Evolutionary conservation across 1,139 yeast species (phyloP).

Genomic region (Candida buenavistaensis): DNA sequence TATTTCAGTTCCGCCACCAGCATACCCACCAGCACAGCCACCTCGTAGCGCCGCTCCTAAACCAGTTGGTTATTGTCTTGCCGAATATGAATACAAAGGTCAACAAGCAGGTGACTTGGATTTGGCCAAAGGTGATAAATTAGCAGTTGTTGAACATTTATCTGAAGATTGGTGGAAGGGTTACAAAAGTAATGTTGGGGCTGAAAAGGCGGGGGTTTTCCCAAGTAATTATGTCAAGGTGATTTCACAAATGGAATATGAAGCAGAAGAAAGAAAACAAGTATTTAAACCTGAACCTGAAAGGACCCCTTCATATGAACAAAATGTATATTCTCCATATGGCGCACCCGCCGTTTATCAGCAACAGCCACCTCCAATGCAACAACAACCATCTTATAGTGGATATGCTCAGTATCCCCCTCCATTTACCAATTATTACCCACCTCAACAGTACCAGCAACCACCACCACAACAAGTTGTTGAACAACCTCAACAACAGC

Average conservation of each 20-base stretch:
- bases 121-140: slow-evolving; percentile 63
- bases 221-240: slow-evolving; percentile 81
- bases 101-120: slow-evolving; percentile 74
- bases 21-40: slow-evolving; percentile 19
- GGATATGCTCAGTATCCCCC: slow-evolving; percentile 55
- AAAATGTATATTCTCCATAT: slow-evolving; percentile 8
- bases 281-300: slow-evolving; percentile 12
- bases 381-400: slow-evolving; percentile 36
- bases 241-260: slow-evolving; percentile 38
- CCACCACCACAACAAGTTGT: slow-evolving; percentile 20
- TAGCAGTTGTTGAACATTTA: slow-evolving; percentile 69
- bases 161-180: slow-evolving; percentile 96
- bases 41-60: slow-evolving; percentile 22
- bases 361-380: slow-evolving; percentile 8
- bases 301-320: slow-evolving; percentile 10
- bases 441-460: slow-evolving; percentile 32
- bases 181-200: slow-evolving; percentile 34
- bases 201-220: slow-evolving; percentile 74
- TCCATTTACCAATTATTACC: slow-evolving; percentile 44
- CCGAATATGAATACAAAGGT: slow-evolving; percentile 64
- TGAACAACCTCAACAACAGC: slow-evolving; percentile 20
- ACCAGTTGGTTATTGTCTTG: slow-evolving; percentile 52
- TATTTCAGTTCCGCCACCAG: slow-evolving; percentile 19
- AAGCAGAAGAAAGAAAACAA: slow-evolving; percentile 14
- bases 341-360: slow-evolving; percentile 11